A percentile compares a stretch with the other conserved stretches of the same genome.
These are phyloP conservation scores for Giardia duodenalis DNA, from an alignment of 208 protist genomes.

Conservation along the genomic window DNA sequence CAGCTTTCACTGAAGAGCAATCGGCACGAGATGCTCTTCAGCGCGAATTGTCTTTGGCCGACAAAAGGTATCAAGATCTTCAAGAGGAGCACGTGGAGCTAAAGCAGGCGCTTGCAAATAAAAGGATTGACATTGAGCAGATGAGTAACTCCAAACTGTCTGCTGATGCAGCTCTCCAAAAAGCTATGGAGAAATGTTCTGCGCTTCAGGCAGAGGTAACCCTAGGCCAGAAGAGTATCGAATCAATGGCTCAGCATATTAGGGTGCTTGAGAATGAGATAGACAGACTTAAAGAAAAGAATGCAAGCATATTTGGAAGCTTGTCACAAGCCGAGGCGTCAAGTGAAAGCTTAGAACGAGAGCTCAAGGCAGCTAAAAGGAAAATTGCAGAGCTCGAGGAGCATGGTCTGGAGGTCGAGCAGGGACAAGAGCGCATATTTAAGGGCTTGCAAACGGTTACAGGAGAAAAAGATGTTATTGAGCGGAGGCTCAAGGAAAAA, in stretches of 20 bases:
- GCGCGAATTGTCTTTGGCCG: too few relatives aligned
- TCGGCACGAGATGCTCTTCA: too few relatives aligned
- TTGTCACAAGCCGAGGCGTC: not conserved
- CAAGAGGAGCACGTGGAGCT: not conserved
- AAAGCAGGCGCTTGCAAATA: not conserved
- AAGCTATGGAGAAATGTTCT: not conserved
- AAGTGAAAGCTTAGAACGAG: not conserved
- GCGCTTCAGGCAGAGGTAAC: not conserved
- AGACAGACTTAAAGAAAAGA: not conserved
- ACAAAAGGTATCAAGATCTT: too few relatives aligned
- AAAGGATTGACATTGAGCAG: not conserved
- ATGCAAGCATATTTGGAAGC: not conserved
- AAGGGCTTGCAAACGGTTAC: not conserved
- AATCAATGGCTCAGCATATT: conserved; percentile 8
- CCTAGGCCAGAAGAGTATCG: not conserved
- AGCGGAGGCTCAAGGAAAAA: not conserved
- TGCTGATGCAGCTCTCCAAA: not conserved
- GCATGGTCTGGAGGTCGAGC: not conserved
- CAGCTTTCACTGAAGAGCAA: too few relatives aligned
- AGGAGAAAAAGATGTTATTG: not conserved
- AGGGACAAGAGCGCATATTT: not conserved
- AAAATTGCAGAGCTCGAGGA: not conserved
- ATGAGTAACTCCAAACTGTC: not conserved
- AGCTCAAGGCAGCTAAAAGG: not conserved
- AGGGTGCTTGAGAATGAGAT: not conserved